Percentiles rank a stretch among this genome's conserved stretches.
Conservation (phyloP, 345 rosid species). For the Brassica napus region DNA sequence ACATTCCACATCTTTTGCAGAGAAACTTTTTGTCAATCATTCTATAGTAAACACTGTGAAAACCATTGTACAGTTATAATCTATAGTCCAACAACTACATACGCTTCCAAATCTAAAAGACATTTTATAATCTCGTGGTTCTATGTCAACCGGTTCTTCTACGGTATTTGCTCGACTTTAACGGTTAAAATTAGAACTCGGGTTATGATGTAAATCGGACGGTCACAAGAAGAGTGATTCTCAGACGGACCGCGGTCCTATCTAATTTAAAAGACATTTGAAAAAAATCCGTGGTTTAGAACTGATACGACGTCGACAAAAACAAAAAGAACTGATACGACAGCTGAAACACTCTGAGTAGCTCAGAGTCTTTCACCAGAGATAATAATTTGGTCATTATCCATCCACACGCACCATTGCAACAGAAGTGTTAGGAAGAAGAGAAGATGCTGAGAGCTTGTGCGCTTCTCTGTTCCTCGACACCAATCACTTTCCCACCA, state of each 20-base stretch:
- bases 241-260: neutral
- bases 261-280: neutral
- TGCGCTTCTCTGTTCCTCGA: constrained; percentile 47
- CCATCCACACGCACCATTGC: neutral
- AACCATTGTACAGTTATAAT: neutral
- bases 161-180: neutral
- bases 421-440: neutral
- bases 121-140: neutral
- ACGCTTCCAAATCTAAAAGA: neutral
- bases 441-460: constrained; percentile 46
- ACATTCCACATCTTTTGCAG: neutral
- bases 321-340: neutral
- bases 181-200: neutral
- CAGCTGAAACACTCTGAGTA: neutral
- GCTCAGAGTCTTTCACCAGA: neutral
- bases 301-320: neutral
- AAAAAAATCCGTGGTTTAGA: neutral
- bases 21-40: neutral
- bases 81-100: neutral
- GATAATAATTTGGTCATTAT: constrained; percentile 5
- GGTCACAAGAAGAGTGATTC: neutral
- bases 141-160: neutral
- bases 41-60: neutral
- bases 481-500: constrained; percentile 39
- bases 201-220: neutral